These are phyloP conservation scores for Dichotomopilus funicola DNA, from an alignment of 2,329 filamentous ascomycete species.

Conservation along the genomic window DNA sequence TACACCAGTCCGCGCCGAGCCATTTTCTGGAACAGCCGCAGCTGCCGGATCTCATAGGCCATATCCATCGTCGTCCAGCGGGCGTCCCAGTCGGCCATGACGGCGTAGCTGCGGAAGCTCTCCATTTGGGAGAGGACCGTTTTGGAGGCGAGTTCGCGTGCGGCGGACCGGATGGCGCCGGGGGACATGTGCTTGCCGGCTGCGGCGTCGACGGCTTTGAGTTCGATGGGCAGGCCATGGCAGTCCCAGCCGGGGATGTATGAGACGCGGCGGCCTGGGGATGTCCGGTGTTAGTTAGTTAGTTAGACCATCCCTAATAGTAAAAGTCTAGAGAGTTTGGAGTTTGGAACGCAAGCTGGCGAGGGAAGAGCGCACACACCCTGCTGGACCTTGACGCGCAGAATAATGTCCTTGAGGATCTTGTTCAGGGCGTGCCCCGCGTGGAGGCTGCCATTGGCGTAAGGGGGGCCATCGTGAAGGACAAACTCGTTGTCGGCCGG, in stretches of 20 bases:
- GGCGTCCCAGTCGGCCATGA: constrained; percentile 75
- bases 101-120: constrained; percentile 64
- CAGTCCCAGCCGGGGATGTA: constrained; percentile 97
- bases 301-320: too few relatives aligned
- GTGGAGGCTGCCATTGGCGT: constrained; percentile 88
- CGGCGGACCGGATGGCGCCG: constrained; percentile 56
- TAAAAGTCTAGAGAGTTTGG: too few relatives aligned
- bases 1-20: constrained; percentile 68
- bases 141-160: constrained; percentile 57
- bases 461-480: constrained; percentile 92
- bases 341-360: too few relatives aligned
- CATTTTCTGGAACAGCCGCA: constrained; percentile 70
- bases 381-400: constrained; percentile 71
- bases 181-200: constrained; percentile 40
- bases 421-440: constrained; percentile 96
- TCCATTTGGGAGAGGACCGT: constrained; percentile 68
- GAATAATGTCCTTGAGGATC: constrained; percentile 89
- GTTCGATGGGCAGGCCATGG: constrained; percentile 92
- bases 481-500: constrained; percentile 58
- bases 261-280: constrained; percentile 59
- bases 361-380: constrained; percentile 37
- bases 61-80: constrained; percentile 75
- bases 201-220: constrained; percentile 72
- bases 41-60: constrained; percentile 66
- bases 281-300: too few relatives aligned